Conservation (phyloP, 352 stramenopile species). For the Pythium brassicae region DNA sequence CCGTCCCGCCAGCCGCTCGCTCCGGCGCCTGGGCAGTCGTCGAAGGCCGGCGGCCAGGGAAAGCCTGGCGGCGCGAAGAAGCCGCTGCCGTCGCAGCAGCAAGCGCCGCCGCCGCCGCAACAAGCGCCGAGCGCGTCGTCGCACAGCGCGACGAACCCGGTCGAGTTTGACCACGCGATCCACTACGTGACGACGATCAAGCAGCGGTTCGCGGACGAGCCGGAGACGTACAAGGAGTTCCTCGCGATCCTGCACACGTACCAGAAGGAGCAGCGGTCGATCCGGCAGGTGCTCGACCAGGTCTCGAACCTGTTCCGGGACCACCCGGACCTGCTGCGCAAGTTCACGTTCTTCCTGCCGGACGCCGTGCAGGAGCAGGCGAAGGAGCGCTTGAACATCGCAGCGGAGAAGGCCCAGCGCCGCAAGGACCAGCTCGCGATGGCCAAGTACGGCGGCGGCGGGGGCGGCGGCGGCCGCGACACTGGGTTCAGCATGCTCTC, state of each 20-base stretch:
- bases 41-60: constrained; percentile 21
- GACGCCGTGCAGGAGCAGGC: constrained; percentile 98
- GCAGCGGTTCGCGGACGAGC: constrained; percentile 96
- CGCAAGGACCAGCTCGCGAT: constrained; percentile 70
- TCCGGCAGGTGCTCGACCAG: constrained; percentile 97
- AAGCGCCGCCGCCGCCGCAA: constrained; percentile 19
- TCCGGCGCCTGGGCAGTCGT: constrained; percentile 20
- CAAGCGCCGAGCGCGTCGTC: constrained; percentile 15
- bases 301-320: constrained; percentile 98
- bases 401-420: constrained; percentile 92
- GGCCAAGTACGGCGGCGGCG: constrained; percentile 28
- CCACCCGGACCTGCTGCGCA: constrained; percentile 97
- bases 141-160: constrained; percentile 73
- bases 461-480: background rate
- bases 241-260: constrained; percentile 99
- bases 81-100: constrained; percentile 24
- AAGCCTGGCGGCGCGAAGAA: constrained; percentile 60
- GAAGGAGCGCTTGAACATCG: constrained; percentile 93
- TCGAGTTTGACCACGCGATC: constrained; percentile 99
- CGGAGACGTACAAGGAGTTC: constrained; percentile 99
- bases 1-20: constrained; percentile 49
- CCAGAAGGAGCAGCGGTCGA: constrained; percentile 98
- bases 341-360: constrained; percentile 99
- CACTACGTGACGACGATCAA: constrained; percentile 99
- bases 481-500: background rate